Evolutionary conservation across 441 rosid species (phyloP).

Genomic region (Hura crepitans): DNA sequence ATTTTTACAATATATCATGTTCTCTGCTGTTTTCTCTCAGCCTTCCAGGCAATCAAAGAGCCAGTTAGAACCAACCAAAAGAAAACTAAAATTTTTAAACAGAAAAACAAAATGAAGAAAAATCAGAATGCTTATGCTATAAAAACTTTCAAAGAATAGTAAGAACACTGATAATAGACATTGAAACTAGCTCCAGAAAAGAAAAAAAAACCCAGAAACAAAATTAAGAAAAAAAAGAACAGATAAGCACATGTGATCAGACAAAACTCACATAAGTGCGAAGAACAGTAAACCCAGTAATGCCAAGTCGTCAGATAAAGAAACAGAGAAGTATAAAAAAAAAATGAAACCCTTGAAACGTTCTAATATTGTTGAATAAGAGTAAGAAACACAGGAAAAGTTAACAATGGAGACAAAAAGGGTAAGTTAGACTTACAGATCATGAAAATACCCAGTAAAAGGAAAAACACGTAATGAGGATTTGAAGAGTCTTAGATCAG

Average conservation of each 20-base stretch:
- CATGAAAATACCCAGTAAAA: conserved; percentile 7
- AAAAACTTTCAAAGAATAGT: not conserved
- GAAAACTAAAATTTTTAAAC: not conserved
- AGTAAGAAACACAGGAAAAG: not conserved
- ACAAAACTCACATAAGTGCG: not conserved
- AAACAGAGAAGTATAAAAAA: not conserved
- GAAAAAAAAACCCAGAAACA: not conserved
- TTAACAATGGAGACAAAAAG: conserved; percentile 19
- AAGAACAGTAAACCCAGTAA: conserved; percentile 2
- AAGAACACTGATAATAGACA: not conserved
- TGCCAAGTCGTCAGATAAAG: not conserved
- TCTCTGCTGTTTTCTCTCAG: not conserved
- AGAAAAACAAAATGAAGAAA: not conserved
- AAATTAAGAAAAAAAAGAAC: not conserved
- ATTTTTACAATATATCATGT: not conserved
- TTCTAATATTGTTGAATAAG: not conserved
- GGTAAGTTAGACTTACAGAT: conserved; percentile 29
- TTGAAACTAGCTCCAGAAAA: not conserved
- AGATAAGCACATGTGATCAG: not conserved
- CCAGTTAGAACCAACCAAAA: not conserved
- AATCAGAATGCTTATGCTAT: not conserved
- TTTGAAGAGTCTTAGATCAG: conserved; percentile 22
- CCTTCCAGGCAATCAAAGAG: conserved; percentile 20
- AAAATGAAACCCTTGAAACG: conserved; percentile 17
- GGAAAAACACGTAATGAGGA: not conserved